phyloP scores from a whole-genome alignment of 805 yeast species.

The Pichia kluyveri region DNA sequence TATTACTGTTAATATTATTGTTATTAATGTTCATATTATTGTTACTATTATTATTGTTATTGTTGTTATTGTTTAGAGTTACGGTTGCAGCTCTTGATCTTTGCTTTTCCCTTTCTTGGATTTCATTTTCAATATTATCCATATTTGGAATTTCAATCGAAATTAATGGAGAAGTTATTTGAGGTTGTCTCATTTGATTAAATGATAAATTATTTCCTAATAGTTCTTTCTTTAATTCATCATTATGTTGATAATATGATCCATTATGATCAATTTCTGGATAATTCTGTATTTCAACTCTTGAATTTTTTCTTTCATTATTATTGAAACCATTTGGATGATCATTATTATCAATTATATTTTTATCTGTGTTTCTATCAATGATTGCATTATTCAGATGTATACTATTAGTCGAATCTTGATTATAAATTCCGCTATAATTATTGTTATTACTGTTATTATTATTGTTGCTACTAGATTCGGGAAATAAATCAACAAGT shows the following conservation, averaged over 20 bases:
- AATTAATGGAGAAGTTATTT: slow-evolving; percentile 33
- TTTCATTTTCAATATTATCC: slow-evolving; percentile 24
- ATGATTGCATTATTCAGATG: no score
- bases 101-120: slow-evolving; percentile 12
- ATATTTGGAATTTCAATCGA: slow-evolving; percentile 65
- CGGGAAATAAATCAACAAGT: slow-evolving; percentile 58
- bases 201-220: background rate
- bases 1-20: background rate
- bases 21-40: background rate
- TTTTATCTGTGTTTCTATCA: background rate
- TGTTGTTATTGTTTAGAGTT: background rate
- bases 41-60: background rate
- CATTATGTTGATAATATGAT: background rate
- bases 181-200: slow-evolving; percentile 1
- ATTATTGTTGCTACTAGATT: background rate
- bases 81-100: slow-evolving; percentile 26
- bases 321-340: background rate
- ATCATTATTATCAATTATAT: background rate
- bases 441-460: background rate
- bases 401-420: background rate
- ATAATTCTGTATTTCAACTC: background rate
- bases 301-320: background rate
- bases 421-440: no score
- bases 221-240: background rate
- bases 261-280: background rate